These are phyloP conservation scores for Hygrophorus pudorinus DNA, from an alignment of 768 basidiomycete species.

Conservation along the genomic window DNA sequence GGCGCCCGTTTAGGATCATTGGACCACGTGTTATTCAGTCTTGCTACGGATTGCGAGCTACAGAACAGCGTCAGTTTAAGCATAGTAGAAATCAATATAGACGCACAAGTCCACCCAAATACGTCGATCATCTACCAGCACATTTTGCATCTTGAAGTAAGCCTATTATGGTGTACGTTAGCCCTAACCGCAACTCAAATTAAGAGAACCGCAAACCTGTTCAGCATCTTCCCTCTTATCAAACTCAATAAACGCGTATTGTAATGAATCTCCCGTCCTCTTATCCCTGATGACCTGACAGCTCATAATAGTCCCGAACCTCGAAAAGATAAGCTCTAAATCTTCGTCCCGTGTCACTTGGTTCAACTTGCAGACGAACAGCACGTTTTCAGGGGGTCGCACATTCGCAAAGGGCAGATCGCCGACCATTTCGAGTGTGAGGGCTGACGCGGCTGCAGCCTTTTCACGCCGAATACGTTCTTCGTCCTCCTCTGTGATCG, in stretches of 20 bases:
- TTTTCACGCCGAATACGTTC: conserved; percentile 75
- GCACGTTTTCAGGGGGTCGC: conserved; percentile 93
- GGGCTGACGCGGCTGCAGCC: conserved; percentile 84
- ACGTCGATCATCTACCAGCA: conserved; percentile 90
- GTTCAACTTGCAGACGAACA: conserved; percentile 99
- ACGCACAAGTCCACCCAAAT: conserved; percentile 99
- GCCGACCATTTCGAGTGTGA: conserved; percentile 99
- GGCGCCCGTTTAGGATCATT: conserved; percentile 49
- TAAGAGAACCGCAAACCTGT: conserved; percentile 43
- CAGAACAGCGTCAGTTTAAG: conserved; percentile 16
- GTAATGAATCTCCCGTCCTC: conserved; percentile 89
- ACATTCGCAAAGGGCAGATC: conserved; percentile 98
- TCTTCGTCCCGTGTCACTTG: conserved; percentile 93
- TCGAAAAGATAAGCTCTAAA: conserved; percentile 91
- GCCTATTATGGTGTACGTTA: conserved; percentile 37
- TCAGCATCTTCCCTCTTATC: conserved; percentile 90
- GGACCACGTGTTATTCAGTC: conserved; percentile 73
- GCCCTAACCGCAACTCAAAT: conserved; percentile 1
- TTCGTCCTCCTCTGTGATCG: conserved; percentile 77
- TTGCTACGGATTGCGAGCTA: conserved; percentile 90
- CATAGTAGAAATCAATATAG: conserved; percentile 4
- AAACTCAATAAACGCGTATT: conserved; percentile 99
- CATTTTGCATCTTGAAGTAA: conserved; percentile 99
- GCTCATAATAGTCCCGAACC: conserved; percentile 92
- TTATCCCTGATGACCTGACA: conserved; percentile 98